Conservation (phyloP, 306 rosid genomes). For the Urtica urens region DNA sequence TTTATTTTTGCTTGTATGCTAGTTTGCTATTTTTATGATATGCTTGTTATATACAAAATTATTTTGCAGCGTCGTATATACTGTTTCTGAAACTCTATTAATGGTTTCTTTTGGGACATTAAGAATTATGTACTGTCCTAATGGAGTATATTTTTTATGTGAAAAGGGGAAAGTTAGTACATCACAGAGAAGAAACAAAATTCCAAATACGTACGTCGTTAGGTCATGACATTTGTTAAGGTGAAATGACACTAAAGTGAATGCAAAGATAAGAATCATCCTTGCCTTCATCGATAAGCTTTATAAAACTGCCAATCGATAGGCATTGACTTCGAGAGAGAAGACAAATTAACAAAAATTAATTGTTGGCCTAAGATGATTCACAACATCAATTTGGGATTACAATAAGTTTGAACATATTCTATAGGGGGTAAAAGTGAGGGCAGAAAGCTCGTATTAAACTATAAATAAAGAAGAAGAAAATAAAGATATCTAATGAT, state of each 20-base stretch:
- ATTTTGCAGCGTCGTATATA: too few relatives aligned
- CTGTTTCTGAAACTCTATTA: too few relatives aligned
- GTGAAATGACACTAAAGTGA: conserved; percentile 4
- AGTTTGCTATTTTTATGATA: too few relatives aligned
- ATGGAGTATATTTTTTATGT: too few relatives aligned
- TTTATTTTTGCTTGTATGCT: too few relatives aligned
- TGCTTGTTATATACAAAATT: too few relatives aligned
- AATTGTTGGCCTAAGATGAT: conserved; percentile 19
- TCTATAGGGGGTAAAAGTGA: conserved; percentile 13
- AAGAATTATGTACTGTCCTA: too few relatives aligned
- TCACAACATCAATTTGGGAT: conserved; percentile 25
- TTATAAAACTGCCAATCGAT: conserved; percentile 28
- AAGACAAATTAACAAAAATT: conserved; percentile 1
- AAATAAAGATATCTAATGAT: conserved; percentile 16
- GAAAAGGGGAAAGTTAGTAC: too few relatives aligned
- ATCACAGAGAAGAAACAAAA: not conserved
- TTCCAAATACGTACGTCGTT: conserved; percentile 3
- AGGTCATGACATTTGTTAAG: conserved; percentile 1
- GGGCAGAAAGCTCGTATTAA: not conserved
- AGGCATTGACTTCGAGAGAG: conserved; percentile 33
- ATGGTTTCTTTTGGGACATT: too few relatives aligned
- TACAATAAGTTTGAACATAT: conserved; percentile 16
- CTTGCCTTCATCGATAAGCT: conserved; percentile 31
- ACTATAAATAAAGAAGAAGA: conserved; percentile 23
- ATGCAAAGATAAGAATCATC: not conserved